phyloP scores from a whole-genome alignment of 2,329 filamentous ascomycete species.

The Penicillium sp. region DNA sequence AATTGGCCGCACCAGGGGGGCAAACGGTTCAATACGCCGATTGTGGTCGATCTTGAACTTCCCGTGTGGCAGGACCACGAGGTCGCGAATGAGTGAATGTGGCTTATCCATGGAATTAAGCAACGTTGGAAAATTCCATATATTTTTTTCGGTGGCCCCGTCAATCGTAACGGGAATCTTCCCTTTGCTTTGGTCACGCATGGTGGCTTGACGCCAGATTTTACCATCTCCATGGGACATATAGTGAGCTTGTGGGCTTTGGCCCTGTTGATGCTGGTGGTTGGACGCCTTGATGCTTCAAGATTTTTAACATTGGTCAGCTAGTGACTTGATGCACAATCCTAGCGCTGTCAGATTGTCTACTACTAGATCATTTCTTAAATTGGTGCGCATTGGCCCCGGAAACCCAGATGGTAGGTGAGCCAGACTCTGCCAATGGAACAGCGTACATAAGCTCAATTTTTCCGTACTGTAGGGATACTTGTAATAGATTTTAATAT shows the following conservation, averaged over 20 bases:
- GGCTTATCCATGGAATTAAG: neutral
- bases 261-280: conserved; percentile 4
- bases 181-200: conserved; percentile 9
- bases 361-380: conserved; percentile 3
- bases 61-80: conserved; percentile 51
- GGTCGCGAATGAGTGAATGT: conserved; percentile 2
- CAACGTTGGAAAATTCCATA: neutral
- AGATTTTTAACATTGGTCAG: conserved; percentile 9
- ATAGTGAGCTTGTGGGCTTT: conserved; percentile 17
- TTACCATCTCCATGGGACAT: conserved; percentile 7
- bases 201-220: conserved; percentile 17
- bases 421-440: conserved; percentile 11
- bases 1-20: conserved; percentile 62
- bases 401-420: neutral
- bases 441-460: neutral
- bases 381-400: neutral
- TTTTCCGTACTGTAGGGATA: neutral
- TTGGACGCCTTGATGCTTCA: conserved; percentile 18
- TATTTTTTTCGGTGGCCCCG: neutral
- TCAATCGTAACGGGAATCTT: conserved; percentile 4
- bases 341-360: conserved; percentile 14
- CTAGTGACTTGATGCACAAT: conserved; percentile 3
- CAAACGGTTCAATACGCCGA: conserved; percentile 71
- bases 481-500: neutral
- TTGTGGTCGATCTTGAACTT: conserved; percentile 78